These are phyloP conservation scores for Suillus hirtellus DNA, from an alignment of 768 basidiomycete species.

Conservation along the genomic window DNA sequence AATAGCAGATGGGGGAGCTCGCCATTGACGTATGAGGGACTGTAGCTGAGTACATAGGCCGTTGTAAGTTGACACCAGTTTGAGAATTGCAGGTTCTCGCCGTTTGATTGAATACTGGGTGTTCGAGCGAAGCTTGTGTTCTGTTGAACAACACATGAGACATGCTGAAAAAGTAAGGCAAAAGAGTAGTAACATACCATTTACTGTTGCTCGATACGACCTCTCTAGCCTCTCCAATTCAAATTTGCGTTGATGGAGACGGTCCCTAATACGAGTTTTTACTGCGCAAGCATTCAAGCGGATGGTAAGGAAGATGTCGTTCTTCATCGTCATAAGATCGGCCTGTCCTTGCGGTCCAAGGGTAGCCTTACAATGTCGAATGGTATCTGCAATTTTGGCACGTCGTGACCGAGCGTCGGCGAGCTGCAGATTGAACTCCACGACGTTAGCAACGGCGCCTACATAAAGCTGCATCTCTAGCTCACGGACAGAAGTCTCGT, in stretches of 20 bases:
- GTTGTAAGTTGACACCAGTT: constrained; percentile 28
- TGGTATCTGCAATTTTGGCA: background rate
- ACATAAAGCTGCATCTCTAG: constrained; percentile 6
- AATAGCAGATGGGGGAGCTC: constrained; percentile 25
- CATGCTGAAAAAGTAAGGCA: constrained; percentile 16
- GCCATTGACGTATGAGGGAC: constrained; percentile 13
- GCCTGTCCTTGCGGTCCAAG: background rate
- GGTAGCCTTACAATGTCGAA: background rate
- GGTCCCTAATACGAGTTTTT: constrained; percentile 20
- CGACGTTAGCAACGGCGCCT: background rate
- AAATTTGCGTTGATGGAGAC: constrained; percentile 17
- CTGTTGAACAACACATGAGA: constrained; percentile 25
- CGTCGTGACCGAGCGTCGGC: background rate
- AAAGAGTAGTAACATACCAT: constrained; percentile 15
- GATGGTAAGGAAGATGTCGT: constrained; percentile 3
- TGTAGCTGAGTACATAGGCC: constrained; percentile 22
- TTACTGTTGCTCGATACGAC: constrained; percentile 11
- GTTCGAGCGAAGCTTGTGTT: constrained; percentile 25
- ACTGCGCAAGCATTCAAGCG: constrained; percentile 21
- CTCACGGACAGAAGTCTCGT: background rate
- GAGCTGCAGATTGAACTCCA: constrained; percentile 10
- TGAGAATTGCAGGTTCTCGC: constrained; percentile 28
- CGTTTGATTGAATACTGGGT: constrained; percentile 24
- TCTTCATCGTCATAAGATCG: background rate
- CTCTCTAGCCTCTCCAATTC: constrained; percentile 19